Conservation (phyloP, 148 eudicot genomes). For the Rhododendron williamsianum region DNA sequence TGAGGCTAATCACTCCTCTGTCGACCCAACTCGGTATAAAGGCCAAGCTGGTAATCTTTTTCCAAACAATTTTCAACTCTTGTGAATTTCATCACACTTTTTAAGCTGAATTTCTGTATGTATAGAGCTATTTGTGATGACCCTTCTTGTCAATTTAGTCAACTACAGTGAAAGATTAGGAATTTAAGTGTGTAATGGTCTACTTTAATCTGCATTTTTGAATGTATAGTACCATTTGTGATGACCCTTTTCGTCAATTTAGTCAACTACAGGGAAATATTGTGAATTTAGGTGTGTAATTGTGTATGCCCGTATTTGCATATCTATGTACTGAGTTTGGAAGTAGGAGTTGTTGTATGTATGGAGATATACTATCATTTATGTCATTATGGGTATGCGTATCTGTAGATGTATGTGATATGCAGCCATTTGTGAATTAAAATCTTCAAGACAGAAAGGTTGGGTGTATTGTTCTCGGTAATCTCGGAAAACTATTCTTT, state of each 20-base stretch:
- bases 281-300: background rate
- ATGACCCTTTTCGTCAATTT: background rate
- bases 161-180: background rate
- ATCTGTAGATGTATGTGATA: background rate
- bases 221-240: background rate
- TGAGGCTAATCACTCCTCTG: constrained; percentile 74
- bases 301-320: background rate
- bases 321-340: background rate
- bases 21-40: constrained; percentile 65
- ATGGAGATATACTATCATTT: background rate
- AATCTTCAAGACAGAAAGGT: background rate
- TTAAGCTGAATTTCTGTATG: background rate
- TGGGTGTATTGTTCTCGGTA: background rate
- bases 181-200: background rate
- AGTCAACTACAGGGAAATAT: background rate
- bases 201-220: background rate
- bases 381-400: background rate
- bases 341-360: background rate
- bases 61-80: no score
- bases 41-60: constrained; percentile 88
- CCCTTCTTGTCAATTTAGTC: background rate
- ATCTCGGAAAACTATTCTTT: background rate
- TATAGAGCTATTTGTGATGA: background rate
- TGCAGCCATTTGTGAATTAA: background rate
- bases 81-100: background rate